These are phyloP conservation scores for Sonneratia alba DNA, from an alignment of 345 rosid genomes.

Conservation along the genomic window DNA sequence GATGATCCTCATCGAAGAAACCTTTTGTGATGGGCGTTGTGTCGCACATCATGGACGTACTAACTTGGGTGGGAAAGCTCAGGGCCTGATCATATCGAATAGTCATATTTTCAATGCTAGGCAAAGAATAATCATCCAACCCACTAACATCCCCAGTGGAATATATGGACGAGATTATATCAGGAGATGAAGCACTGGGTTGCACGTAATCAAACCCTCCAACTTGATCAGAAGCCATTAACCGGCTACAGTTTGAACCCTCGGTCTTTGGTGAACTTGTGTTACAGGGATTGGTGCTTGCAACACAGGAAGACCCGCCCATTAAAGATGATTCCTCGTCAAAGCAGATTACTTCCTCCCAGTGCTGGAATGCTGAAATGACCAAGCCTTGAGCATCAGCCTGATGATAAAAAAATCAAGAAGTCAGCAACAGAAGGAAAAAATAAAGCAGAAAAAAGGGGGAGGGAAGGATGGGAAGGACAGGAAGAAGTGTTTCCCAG, in stretches of 20 bases:
- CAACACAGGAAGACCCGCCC: conserved; percentile 29
- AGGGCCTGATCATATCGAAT: conserved; percentile 45
- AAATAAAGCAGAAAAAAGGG: conserved; percentile 5
- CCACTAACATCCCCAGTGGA: conserved; percentile 37
- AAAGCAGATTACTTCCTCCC: conserved; percentile 49
- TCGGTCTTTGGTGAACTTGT: conserved; percentile 35
- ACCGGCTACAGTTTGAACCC: conserved; percentile 28
- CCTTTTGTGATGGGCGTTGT: conserved; percentile 36
- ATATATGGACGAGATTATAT: conserved; percentile 56
- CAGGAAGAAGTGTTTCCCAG: too few species aligned
- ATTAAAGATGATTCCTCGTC: conserved; percentile 51
- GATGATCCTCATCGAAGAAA: conserved; percentile 66
- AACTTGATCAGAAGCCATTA: conserved; percentile 31
- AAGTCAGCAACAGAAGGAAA: conserved; percentile 8
- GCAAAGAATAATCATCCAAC: conserved; percentile 51
- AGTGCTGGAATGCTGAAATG: conserved; percentile 54
- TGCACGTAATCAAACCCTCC: conserved; percentile 55
- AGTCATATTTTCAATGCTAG: conserved; percentile 41
- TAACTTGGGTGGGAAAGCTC: conserved; percentile 36
- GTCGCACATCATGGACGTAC: conserved; percentile 41
- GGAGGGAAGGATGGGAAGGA: background rate
- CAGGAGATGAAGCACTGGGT: conserved; percentile 44
- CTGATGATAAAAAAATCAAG: conserved; percentile 22
- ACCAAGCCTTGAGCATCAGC: conserved; percentile 61
- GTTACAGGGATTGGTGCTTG: conserved; percentile 21